phyloP scores from a whole-genome alignment of 2,329 filamentous ascomycete genomes.

The Anisogramma anomala region DNA sequence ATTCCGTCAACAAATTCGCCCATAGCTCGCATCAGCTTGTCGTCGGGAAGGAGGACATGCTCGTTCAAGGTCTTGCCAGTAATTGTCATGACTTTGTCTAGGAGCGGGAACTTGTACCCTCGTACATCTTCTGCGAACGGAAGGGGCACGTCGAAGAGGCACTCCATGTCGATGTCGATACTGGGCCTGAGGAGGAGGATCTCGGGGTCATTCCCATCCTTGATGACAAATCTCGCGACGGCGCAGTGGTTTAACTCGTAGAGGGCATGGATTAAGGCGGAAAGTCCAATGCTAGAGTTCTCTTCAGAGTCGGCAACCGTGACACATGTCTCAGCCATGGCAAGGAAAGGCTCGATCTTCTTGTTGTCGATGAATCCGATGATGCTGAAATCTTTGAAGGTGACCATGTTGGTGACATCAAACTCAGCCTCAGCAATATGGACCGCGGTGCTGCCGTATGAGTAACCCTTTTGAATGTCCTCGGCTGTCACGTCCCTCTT shows the following conservation, averaged over 20 bases:
- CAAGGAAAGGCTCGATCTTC: conserved; percentile 72
- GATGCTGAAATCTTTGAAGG: conserved; percentile 62
- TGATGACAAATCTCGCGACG: conserved; percentile 72
- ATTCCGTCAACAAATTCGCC: conserved; percentile 84
- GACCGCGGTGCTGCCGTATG: conserved; percentile 86
- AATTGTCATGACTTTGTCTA: conserved; percentile 81
- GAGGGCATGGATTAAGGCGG: conserved; percentile 79
- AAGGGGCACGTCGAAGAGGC: conserved; percentile 77
- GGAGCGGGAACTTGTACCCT: conserved; percentile 78
- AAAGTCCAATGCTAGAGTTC: conserved; percentile 74
- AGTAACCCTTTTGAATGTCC: conserved; percentile 81
- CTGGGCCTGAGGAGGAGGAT: conserved; percentile 70
- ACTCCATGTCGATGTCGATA: conserved; percentile 70
- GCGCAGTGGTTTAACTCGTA: conserved; percentile 78
- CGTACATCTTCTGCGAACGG: conserved; percentile 90
- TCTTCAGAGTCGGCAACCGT: conserved; percentile 69
- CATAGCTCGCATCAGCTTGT: conserved; percentile 70
- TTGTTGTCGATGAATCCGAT: conserved; percentile 72
- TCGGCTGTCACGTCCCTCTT: conserved; percentile 75
- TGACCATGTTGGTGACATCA: conserved; percentile 81
- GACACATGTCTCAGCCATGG: conserved; percentile 69
- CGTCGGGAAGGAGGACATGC: conserved; percentile 70
- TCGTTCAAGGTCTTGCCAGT: conserved; percentile 68
- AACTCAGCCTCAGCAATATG: conserved; percentile 77
- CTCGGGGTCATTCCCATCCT: conserved; percentile 67